A percentile compares a stretch with the other conserved stretches of the same genome.
These are phyloP conservation scores for Diddensiella transvaalensis DNA, from an alignment of 805 yeast genomes.

Conservation along the genomic window DNA sequence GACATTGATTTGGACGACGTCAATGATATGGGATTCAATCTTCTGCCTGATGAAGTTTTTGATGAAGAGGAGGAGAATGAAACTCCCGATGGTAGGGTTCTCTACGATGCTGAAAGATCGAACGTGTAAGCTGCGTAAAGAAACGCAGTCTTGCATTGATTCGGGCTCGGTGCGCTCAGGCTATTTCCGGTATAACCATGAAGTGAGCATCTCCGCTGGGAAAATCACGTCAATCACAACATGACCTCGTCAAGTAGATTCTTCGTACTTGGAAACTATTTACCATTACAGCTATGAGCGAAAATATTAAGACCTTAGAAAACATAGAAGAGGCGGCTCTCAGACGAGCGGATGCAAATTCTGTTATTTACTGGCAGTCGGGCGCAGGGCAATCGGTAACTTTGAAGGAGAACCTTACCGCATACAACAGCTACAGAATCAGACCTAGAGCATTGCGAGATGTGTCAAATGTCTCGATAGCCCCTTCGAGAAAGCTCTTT, in stretches of 20 bases:
- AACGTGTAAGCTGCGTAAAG: no score
- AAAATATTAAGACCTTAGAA: background rate
- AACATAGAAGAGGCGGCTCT: background rate
- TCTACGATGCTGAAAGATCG: background rate
- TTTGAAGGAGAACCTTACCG: constrained; percentile 27
- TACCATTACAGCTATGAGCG: no score
- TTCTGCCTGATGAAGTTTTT: constrained; percentile 9
- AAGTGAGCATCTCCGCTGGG: background rate
- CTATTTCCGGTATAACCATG: no score
- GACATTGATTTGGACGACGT: constrained; percentile 17
- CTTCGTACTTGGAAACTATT: no score
- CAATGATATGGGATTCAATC: constrained; percentile 13
- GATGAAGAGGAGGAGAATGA: constrained; percentile 6
- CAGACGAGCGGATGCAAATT: background rate
- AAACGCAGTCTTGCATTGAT: no score
- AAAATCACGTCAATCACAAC: background rate
- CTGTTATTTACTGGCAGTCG: constrained; percentile 24
- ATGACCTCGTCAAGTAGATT: no score
- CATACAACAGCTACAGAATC: constrained; percentile 28
- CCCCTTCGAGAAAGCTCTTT: constrained; percentile 23
- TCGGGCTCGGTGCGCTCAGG: no score
- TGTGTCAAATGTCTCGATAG: constrained; percentile 26
- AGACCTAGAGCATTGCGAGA: constrained; percentile 31
- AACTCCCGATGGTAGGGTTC: background rate
- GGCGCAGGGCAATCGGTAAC: constrained; percentile 32